Evolutionary conservation across 2,329 filamentous ascomycete species (phyloP), one percentile per base, ranked within the genome.

Genomic region (Pseudogymnoascus sp.): DNA sequence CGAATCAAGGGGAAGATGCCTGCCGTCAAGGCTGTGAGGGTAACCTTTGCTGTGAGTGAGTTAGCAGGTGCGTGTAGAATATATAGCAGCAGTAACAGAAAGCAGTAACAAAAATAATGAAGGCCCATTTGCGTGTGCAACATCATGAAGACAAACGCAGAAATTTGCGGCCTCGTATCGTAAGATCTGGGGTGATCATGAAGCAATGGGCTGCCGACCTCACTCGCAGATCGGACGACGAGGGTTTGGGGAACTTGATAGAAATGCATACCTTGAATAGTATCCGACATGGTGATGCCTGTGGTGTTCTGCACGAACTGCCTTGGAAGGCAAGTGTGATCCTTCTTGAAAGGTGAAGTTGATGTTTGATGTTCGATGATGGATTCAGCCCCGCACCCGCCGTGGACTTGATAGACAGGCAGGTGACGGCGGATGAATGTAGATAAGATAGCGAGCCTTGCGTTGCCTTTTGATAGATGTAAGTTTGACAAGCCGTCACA

Each of bases 1-100:
- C 63, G 63, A 5, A 25, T 50, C 8, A n/a, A 16, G 5, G 60
- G 62, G 11, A 62, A 31, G 18, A 64, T 63, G 44, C 60, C 60
- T 21, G 25, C 28, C 38, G 60, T 62, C 31, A 59, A 50, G 40
- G 60, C 40, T 8, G 60, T 56, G 40, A 62, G 61, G 31, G 44
- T 63, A 34, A 64, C 28, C 36, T 44, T 46, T 37, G 36, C 59
- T 64, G 28, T 14, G 28, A 34, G 50, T 56, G 16, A 21, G 28
- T 56, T 56, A 56, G 50, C 16, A 36, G 46, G 4, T 50, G 37
- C 11, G 18, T 42, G 25, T 18, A 34, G 0, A 56, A n/a, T 31
- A 18, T 18, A 10, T 56, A 8, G n/a, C 1, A 3, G n/a, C 8
- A 53, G n/a, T 34, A 53, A 53, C 8, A 18, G 25, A 2, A 53